phyloP scores from a whole-genome alignment of 2,329 filamentous ascomycete genomes.

The Periconia macrospinosa region DNA sequence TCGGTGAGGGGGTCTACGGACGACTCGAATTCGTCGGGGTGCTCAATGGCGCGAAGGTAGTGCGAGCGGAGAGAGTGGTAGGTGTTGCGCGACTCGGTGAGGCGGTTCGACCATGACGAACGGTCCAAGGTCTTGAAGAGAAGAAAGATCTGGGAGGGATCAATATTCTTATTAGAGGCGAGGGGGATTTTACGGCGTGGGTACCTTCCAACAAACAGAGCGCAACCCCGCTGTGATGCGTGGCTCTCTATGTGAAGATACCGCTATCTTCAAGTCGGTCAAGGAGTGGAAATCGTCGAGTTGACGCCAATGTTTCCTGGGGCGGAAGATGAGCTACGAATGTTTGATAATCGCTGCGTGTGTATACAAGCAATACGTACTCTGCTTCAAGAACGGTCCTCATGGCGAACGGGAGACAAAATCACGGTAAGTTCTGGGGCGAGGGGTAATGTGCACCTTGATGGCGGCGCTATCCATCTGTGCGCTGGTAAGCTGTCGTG shows the following conservation, averaged over 20 bases:
- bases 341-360: neutral
- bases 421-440: slow-evolving; percentile 3
- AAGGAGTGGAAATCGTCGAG: slow-evolving; percentile 41
- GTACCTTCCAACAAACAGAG: slow-evolving; percentile 90
- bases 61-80: slow-evolving; percentile 74
- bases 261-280: slow-evolving; percentile 41
- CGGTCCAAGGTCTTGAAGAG: slow-evolving; percentile 70
- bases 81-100: slow-evolving; percentile 70
- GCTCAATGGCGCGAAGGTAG: slow-evolving; percentile 78
- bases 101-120: slow-evolving; percentile 67
- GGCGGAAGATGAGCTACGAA: slow-evolving; percentile 13
- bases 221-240: slow-evolving; percentile 66
- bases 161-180: neutral
- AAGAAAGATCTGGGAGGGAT: slow-evolving; percentile 68
- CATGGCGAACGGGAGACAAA: slow-evolving; percentile 23
- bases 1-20: slow-evolving; percentile 83
- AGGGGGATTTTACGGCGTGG: neutral
- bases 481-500: neutral
- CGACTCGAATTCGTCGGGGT: slow-evolving; percentile 78
- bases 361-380: too few relatives aligned
- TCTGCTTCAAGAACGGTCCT: slow-evolving; percentile 36
- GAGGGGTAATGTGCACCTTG: slow-evolving; percentile 31
- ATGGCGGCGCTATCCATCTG: slow-evolving; percentile 28
- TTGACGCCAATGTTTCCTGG: slow-evolving; percentile 40
- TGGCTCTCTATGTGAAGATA: slow-evolving; percentile 39